Percentiles rank a stretch among this genome's conserved stretches.
These are phyloP conservation scores for Penicillium sclerotiorum DNA, from an alignment of 2,329 filamentous ascomycete species.

Conservation along the genomic window DNA sequence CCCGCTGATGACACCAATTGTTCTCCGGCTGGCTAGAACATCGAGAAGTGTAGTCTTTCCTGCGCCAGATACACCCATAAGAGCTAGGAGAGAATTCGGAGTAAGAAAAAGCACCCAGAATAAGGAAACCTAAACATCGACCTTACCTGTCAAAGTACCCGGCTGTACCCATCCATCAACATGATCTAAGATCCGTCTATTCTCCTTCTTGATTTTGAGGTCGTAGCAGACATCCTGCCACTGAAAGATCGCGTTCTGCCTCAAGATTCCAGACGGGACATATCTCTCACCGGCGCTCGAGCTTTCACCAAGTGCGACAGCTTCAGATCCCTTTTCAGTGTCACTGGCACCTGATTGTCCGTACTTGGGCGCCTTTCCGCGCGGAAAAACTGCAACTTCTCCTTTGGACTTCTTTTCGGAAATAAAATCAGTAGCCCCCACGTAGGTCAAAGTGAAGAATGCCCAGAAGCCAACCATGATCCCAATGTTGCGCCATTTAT, in stretches of 20 bases:
- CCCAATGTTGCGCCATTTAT: slow-evolving; percentile 13
- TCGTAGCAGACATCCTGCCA: slow-evolving; percentile 80
- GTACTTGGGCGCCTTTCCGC: slow-evolving; percentile 15
- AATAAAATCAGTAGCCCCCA: slow-evolving; percentile 29
- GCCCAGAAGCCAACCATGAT: slow-evolving; percentile 7
- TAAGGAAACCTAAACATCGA: slow-evolving; percentile 33
- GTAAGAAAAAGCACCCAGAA: slow-evolving; percentile 15
- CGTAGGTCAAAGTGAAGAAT: slow-evolving; percentile 19
- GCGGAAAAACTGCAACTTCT: slow-evolving; percentile 32
- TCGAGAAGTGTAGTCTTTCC: slow-evolving; percentile 88
- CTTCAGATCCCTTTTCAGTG: background rate
- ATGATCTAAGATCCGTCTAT: slow-evolving; percentile 72
- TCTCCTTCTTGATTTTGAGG: slow-evolving; percentile 72
- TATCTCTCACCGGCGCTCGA: background rate
- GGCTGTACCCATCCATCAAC: slow-evolving; percentile 91
- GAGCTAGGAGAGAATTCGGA: background rate
- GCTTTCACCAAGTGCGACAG: background rate
- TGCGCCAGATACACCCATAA: slow-evolving; percentile 73
- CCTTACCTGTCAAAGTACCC: slow-evolving; percentile 84
- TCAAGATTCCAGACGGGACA: slow-evolving; percentile 38
- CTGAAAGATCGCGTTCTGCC: slow-evolving; percentile 73
- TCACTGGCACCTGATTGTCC: background rate
- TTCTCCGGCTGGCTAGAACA: slow-evolving; percentile 76
- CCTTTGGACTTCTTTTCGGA: slow-evolving; percentile 31
- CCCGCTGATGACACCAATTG: slow-evolving; percentile 81